phyloP scores from a whole-genome alignment of 2,329 filamentous ascomycete species.

The Nothophoma quercina region DNA sequence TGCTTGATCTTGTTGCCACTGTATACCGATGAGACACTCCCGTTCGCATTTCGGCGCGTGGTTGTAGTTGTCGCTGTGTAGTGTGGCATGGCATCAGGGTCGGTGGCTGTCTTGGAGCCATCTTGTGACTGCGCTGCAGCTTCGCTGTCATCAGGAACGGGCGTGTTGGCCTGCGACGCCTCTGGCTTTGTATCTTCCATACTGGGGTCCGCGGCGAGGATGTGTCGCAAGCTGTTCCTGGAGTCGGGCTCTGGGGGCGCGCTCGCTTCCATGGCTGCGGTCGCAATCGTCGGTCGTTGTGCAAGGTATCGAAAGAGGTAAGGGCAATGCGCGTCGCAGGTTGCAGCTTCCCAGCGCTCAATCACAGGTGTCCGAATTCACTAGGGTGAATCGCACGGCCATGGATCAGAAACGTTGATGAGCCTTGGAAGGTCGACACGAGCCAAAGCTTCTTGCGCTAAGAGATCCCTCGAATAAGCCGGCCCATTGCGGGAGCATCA shows the following conservation, averaged over 20 bases:
- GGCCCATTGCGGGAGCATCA: slow-evolving; percentile 16
- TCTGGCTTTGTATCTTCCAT: slow-evolving; percentile 46
- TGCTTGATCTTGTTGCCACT: slow-evolving; percentile 81
- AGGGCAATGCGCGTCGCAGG: slow-evolving; percentile 22
- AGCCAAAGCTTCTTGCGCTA: slow-evolving; percentile 22
- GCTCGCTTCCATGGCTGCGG: slow-evolving; percentile 28
- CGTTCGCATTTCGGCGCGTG: slow-evolving; percentile 68
- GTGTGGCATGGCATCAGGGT: slow-evolving; percentile 41
- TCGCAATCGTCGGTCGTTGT: slow-evolving; percentile 21
- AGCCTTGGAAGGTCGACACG: slow-evolving; percentile 16
- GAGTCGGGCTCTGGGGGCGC: slow-evolving; percentile 46
- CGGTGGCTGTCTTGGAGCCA: slow-evolving; percentile 35
- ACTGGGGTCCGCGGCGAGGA: slow-evolving; percentile 45
- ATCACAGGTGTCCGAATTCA: slow-evolving; percentile 17
- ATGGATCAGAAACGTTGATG: slow-evolving; percentile 14
- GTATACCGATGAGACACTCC: slow-evolving; percentile 71
- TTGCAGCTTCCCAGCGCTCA: slow-evolving; percentile 15
- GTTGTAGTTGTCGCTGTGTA: slow-evolving; percentile 60
- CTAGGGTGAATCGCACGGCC: slow-evolving; percentile 13
- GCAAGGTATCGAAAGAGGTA: slow-evolving; percentile 27
- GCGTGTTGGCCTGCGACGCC: slow-evolving; percentile 39
- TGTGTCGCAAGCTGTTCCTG: slow-evolving; percentile 50
- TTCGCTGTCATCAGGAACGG: slow-evolving; percentile 44
- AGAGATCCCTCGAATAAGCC: slow-evolving; percentile 16
- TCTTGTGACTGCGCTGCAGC: slow-evolving; percentile 38